Evolutionary conservation across 768 basidiomycete genomes (phyloP).

Genomic region (Boletus sp.): DNA sequence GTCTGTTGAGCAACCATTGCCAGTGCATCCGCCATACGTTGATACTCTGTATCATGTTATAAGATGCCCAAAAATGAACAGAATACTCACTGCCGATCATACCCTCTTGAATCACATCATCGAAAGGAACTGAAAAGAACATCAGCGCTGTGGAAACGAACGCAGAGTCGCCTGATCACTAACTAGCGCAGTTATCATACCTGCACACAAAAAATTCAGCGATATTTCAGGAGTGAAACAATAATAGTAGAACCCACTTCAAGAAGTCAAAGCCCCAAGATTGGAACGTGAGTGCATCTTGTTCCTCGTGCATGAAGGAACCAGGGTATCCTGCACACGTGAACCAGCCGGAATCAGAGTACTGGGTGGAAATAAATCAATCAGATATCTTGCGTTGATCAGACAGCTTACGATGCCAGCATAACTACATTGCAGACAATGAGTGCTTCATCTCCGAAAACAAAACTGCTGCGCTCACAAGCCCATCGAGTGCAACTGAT

Average conservation of each 20-base stretch:
- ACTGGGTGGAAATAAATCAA: slow-evolving; percentile 34
- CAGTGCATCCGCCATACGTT: slow-evolving; percentile 60
- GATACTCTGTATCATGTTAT: slow-evolving; percentile 42
- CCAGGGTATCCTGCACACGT: slow-evolving; percentile 62
- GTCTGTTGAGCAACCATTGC: slow-evolving; percentile 41
- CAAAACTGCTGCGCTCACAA: slow-evolving; percentile 39
- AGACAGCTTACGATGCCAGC: slow-evolving; percentile 54
- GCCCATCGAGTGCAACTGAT: slow-evolving; percentile 52
- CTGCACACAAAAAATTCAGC: slow-evolving; percentile 28
- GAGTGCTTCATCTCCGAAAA: not conserved
- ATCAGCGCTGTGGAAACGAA: not conserved
- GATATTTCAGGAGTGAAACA: not conserved
- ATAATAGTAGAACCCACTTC: slow-evolving; percentile 42
- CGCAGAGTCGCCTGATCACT: slow-evolving; percentile 3
- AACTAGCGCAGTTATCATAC: slow-evolving; percentile 61
- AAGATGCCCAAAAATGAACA: not conserved
- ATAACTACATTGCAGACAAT: slow-evolving; percentile 35
- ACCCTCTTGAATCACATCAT: slow-evolving; percentile 51
- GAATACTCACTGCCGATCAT: slow-evolving; percentile 47
- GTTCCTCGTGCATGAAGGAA: slow-evolving; percentile 58
- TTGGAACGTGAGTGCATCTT: slow-evolving; percentile 58
- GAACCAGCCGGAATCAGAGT: slow-evolving; percentile 68
- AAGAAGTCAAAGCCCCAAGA: slow-evolving; percentile 63
- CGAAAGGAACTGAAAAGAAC: slow-evolving; percentile 47
- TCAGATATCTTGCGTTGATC: not conserved